Evolutionary conservation across 2,329 filamentous ascomycete species (phyloP).

Genomic region (Gaeumannomyces tritici): DNA sequence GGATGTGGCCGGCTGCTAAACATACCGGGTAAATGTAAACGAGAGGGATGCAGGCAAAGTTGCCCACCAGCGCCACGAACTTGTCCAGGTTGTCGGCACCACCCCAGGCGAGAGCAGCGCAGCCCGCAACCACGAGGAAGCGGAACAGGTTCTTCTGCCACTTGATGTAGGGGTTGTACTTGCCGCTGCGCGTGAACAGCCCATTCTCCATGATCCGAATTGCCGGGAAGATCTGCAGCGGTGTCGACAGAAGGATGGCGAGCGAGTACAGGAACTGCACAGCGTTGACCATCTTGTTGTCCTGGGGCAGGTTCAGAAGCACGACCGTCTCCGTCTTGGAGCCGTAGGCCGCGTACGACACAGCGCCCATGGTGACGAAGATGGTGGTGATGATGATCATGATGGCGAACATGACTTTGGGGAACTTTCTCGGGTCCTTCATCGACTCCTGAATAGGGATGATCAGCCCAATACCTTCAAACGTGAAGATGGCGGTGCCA

Average conservation of each 20-base stretch:
- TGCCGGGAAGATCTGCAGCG: conserved; percentile 92
- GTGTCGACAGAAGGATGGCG: conserved; percentile 91
- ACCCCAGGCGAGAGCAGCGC: conserved; percentile 80
- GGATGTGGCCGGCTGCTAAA: conserved; percentile 14
- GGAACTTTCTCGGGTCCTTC: conserved; percentile 84
- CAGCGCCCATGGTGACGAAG: conserved; percentile 82
- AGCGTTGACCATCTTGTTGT: conserved; percentile 87
- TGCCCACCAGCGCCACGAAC: conserved; percentile 91
- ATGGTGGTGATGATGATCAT: conserved; percentile 93
- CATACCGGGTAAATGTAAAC: conserved; percentile 97
- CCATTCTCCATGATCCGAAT: conserved; percentile 95
- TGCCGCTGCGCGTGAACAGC: conserved; percentile 86
- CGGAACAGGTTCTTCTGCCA: conserved; percentile 99
- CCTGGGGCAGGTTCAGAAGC: conserved; percentile 90
- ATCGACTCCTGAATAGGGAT: conserved; percentile 98
- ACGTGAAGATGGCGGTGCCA: conserved; percentile 97
- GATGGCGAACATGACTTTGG: conserved; percentile 74
- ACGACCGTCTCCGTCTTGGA: conserved; percentile 94
- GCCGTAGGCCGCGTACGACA: conserved; percentile 94
- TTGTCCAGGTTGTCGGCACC: conserved; percentile 93
- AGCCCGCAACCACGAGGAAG: conserved; percentile 83
- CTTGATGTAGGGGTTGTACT: conserved; percentile 97
- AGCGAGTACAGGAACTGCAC: conserved; percentile 97
- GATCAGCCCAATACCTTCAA: conserved; percentile 93
- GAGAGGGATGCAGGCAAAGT: conserved; percentile 93